Conservation (phyloP, 192 early-diverging fungal genomes). For the Dissophora globulifera region DNA sequence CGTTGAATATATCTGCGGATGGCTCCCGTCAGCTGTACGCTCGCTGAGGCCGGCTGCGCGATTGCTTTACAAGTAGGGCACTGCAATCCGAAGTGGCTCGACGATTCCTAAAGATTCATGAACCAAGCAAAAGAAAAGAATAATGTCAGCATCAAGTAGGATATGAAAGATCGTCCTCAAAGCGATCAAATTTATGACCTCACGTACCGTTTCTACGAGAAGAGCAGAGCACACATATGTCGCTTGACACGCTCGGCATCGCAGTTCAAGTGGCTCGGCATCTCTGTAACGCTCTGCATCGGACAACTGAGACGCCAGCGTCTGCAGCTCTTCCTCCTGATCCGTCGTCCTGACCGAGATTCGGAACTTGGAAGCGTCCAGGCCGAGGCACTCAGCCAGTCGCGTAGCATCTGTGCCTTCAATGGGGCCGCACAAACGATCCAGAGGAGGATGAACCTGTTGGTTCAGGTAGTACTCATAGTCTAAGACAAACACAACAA, state of each 20-base stretch:
- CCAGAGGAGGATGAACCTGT: constrained; percentile 90
- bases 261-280: constrained; percentile 68
- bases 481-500: constrained; percentile 54
- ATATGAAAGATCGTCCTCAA: too few relatives aligned
- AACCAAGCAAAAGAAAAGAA: too few relatives aligned
- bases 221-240: constrained; percentile 33
- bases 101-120: constrained; percentile 24
- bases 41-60: constrained; percentile 55
- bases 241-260: constrained; percentile 71
- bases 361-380: constrained; percentile 77
- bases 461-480: constrained; percentile 93
- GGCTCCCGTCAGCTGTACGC: constrained; percentile 68
- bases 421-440: constrained; percentile 85
- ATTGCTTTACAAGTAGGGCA: constrained; percentile 28
- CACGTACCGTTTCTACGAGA: constrained; percentile 21
- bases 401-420: constrained; percentile 82
- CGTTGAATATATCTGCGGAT: constrained; percentile 75
- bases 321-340: constrained; percentile 67
- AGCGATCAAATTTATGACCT: too few relatives aligned
- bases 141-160: too few relatives aligned
- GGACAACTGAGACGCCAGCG: constrained; percentile 78
- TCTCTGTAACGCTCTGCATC: constrained; percentile 83
- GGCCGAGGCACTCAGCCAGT: constrained; percentile 85
- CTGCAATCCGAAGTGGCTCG: constrained; percentile 21
- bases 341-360: constrained; percentile 6